A percentile compares a stretch with the other conserved stretches of the same genome.
Conservation (phyloP, 805 yeast species). For the Schwanniomyces sp. region DNA sequence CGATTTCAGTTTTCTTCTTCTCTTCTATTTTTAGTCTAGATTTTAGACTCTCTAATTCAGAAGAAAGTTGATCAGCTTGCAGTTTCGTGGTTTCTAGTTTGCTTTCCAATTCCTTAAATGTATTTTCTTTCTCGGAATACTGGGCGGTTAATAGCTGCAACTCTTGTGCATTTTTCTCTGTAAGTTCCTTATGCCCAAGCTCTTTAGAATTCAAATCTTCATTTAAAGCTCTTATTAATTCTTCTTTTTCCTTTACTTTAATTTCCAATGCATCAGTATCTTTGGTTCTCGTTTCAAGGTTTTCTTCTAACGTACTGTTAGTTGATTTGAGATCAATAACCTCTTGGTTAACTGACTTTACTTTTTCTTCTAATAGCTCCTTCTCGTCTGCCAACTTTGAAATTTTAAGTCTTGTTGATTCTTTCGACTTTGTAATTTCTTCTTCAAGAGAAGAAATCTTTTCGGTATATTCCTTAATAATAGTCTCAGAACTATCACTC, state of each 20-base stretch:
- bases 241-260: neutral
- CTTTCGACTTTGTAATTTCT: neutral
- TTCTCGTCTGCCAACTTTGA: constrained; percentile 1
- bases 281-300: neutral
- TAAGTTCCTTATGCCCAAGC: neutral
- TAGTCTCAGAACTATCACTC: constrained; percentile 49
- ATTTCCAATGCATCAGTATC: neutral
- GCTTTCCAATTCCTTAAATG: constrained; percentile 6
- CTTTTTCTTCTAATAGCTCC: neutral
- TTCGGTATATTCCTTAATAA: constrained; percentile 48
- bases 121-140: constrained; percentile 1
- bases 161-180: neutral
- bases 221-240: neutral
- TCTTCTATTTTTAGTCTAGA: constrained; percentile 6
- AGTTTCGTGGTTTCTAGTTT: constrained; percentile 5
- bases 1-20: constrained; percentile 8
- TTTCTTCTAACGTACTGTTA: neutral
- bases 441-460: constrained; percentile 45
- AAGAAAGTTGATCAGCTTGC: neutral
- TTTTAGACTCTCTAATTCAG: neutral
- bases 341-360: neutral
- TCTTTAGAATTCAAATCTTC: neutral
- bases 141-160: neutral
- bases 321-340: neutral
- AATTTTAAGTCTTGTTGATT: neutral